Evolutionary conservation across 441 rosid genomes (phyloP).

Genomic region (Breynia disticha): DNA sequence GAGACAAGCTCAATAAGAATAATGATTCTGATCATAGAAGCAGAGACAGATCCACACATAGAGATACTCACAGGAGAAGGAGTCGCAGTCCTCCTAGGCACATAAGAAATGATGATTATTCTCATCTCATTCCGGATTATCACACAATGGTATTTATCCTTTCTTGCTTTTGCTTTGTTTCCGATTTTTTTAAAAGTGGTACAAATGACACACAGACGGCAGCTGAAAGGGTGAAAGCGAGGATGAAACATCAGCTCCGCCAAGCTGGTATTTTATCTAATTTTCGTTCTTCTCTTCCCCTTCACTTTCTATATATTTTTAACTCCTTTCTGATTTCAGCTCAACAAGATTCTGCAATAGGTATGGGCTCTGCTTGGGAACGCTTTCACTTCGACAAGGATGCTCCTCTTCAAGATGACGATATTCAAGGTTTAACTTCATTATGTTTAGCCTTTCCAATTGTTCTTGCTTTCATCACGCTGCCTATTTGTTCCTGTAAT

Average conservation of each 20-base stretch:
- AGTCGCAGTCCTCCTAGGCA: constrained; percentile 15
- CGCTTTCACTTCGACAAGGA: constrained; percentile 78
- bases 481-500: background rate
- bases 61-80: constrained; percentile 15
- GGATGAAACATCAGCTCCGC: constrained; percentile 80
- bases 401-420: constrained; percentile 89
- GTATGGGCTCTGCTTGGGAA: constrained; percentile 78
- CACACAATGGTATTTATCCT: constrained; percentile 45
- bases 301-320: background rate
- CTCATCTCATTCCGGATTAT: constrained; percentile 53
- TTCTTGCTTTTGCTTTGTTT: background rate
- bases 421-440: constrained; percentile 52
- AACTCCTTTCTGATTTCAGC: constrained; percentile 25
- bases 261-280: constrained; percentile 48
- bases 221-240: constrained; percentile 81
- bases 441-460: background rate
- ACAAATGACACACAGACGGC: constrained; percentile 44
- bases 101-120: constrained; percentile 38
- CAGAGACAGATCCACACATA: constrained; percentile 24
- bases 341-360: constrained; percentile 55
- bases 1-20: constrained; percentile 61
- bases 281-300: constrained; percentile 1
- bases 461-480: background rate
- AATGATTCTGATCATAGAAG: constrained; percentile 29
- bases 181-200: background rate